These are phyloP conservation scores for Kalmusia sp. DNA, from an alignment of 2,329 filamentous ascomycete genomes.

Conservation along the genomic window DNA sequence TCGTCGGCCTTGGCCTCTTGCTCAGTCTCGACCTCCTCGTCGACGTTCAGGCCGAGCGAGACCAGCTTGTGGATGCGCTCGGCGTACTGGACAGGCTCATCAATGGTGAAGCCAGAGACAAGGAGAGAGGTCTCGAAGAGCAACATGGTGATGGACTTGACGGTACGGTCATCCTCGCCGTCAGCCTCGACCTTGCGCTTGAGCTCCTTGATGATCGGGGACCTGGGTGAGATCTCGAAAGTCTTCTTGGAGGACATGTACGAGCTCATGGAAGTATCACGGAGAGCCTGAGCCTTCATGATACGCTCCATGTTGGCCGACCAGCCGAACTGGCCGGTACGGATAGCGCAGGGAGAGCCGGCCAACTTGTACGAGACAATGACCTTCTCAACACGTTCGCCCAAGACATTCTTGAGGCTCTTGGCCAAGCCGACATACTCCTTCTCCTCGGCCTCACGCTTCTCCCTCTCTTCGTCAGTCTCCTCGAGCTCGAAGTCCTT, in stretches of 20 bases:
- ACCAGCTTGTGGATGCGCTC: conserved; percentile 99
- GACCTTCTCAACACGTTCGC: conserved; percentile 99
- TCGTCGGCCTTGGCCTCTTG: conserved; percentile 65
- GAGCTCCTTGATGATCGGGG: conserved; percentile 96
- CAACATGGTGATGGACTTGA: conserved; percentile 98
- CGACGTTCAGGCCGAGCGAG: conserved; percentile 95
- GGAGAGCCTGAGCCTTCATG: conserved; percentile 99
- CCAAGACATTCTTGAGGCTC: conserved; percentile 98
- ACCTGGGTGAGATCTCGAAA: conserved; percentile 99
- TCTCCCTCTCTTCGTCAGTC: conserved; percentile 98
- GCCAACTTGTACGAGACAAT: conserved; percentile 98
- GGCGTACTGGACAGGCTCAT: conserved; percentile 96
- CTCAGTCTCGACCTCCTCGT: conserved; percentile 82
- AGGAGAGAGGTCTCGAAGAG: conserved; percentile 99
- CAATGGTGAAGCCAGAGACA: conserved; percentile 99
- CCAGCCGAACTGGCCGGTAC: conserved; percentile 99
- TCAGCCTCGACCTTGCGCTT: conserved; percentile 99
- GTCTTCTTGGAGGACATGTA: conserved; percentile 99
- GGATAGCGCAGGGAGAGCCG: conserved; percentile 95
- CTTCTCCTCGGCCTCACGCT: conserved; percentile 96
- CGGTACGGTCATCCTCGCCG: conserved; percentile 97
- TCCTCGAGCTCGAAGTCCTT: conserved; percentile 99
- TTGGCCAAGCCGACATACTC: conserved; percentile 95
- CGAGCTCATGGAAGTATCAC: conserved; percentile 98
- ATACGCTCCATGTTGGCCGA: conserved; percentile 99